Percentiles rank a stretch among this genome's conserved stretches.
phyloP scores from a whole-genome alignment of 305 asterid species.

The Nicotiana rustica region DNA sequence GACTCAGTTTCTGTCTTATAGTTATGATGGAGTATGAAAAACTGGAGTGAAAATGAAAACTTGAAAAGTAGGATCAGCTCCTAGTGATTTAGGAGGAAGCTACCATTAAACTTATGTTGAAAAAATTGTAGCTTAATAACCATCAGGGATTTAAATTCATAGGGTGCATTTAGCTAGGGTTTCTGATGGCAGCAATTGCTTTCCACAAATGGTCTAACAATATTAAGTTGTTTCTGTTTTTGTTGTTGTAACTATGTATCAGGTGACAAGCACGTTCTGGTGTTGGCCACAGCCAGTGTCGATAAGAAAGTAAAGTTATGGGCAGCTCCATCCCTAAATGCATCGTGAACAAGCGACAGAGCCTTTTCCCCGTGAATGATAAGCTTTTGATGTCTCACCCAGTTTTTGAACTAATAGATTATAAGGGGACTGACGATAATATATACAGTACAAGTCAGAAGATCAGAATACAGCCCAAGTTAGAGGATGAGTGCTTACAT shows the following conservation, averaged over 20 bases:
- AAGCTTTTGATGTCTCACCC: not conserved
- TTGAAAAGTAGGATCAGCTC: not conserved
- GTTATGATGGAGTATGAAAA: slow-evolving; percentile 17
- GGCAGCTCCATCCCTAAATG: slow-evolving; percentile 69
- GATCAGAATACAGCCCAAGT: not conserved
- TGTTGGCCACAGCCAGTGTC: slow-evolving; percentile 82
- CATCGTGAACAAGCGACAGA: slow-evolving; percentile 33
- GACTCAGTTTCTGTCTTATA: not conserved
- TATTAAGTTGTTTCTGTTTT: slow-evolving; percentile 4
- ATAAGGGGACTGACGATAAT: not conserved
- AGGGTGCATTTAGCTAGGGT: not conserved
- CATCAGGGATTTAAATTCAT: not conserved
- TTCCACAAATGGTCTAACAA: not conserved
- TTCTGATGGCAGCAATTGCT: not conserved
- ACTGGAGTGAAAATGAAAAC: not conserved
- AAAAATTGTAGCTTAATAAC: not conserved
- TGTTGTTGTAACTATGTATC: slow-evolving; percentile 33
- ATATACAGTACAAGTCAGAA: slow-evolving; percentile 19
- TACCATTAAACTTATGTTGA: not conserved
- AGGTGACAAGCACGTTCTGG: slow-evolving; percentile 61
- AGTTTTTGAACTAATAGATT: slow-evolving; percentile 10
- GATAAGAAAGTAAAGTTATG: slow-evolving; percentile 98
- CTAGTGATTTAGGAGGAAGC: slow-evolving; percentile 10
- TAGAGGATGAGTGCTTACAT: slow-evolving; percentile 1
- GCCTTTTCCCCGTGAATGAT: not conserved